Percentiles rank a stretch among this genome's conserved stretches.
Evolutionary conservation across 495 filamentous ascomycete genomes (phyloP).

Genomic region (Podospora comata): DNA sequence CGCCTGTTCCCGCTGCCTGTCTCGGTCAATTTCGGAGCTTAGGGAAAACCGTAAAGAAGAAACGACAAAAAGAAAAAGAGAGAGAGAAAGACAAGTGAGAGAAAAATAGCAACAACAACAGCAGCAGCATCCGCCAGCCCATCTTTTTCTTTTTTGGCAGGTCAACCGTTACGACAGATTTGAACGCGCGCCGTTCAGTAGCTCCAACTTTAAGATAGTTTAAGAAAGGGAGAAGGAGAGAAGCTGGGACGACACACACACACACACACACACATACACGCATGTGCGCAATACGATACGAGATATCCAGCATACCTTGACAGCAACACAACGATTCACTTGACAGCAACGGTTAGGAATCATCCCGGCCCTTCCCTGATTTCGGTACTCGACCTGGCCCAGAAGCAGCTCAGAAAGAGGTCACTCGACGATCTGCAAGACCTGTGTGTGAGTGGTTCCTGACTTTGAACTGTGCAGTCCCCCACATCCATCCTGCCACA

Average conservation of each 20-base stretch:
- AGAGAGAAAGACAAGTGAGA: neutral
- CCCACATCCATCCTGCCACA: constrained; percentile 4
- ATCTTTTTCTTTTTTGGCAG: neutral
- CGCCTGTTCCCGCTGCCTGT: constrained; percentile 19
- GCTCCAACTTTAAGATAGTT: constrained; percentile 5
- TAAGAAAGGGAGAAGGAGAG: neutral
- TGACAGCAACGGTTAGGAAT: neutral
- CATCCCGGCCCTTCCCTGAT: neutral
- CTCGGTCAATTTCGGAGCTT: constrained; percentile 25
- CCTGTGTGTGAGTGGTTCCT: constrained; percentile 22
- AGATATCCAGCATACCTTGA: neutral
- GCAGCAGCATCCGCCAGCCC: neutral
- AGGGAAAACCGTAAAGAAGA: constrained; percentile 13
- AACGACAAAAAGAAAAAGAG: constrained; percentile 10
- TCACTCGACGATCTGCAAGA: constrained; percentile 26
- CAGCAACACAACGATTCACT: neutral
- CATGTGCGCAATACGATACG: neutral
- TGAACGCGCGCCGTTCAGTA: neutral
- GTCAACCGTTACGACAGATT: constrained; percentile 7
- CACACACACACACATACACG: too few species aligned
- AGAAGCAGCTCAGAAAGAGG: constrained; percentile 12
- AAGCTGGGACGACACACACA: neutral
- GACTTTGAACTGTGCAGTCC: constrained; percentile 3
- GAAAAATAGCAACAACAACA: neutral
- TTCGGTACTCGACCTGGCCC: constrained; percentile 27